A percentile compares a stretch with the other conserved stretches of the same genome.
phyloP scores from a whole-genome alignment of 176 grass and related monocot species.

The maize (Zea mays) region DNA sequence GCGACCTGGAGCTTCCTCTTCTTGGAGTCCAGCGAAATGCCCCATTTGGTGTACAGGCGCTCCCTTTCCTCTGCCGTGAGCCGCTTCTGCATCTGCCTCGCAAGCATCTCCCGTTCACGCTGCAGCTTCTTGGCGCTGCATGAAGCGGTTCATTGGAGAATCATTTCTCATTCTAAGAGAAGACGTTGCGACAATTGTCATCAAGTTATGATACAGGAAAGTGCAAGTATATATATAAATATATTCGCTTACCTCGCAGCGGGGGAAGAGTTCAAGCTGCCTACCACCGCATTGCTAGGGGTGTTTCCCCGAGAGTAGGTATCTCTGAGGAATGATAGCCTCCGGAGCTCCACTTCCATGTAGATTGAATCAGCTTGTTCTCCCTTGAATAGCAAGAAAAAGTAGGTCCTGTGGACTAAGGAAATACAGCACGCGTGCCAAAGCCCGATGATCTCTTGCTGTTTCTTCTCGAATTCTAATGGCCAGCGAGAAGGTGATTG shows the following conservation, averaged over 20 bases:
- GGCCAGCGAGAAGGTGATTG: conserved; percentile 78
- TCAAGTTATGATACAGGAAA: background rate
- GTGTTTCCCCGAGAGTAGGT: conserved; percentile 52
- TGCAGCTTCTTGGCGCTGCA: conserved; percentile 66
- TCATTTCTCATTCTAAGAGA: background rate
- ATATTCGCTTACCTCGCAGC: conserved; percentile 51
- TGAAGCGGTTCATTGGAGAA: background rate
- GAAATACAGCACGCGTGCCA: conserved; percentile 87
- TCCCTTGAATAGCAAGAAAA: conserved; percentile 93
- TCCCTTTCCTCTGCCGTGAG: conserved; percentile 60
- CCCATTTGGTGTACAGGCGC: conserved; percentile 80
- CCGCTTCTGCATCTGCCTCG: conserved; percentile 72
- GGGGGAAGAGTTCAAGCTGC: conserved; percentile 51
- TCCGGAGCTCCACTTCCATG: conserved; percentile 90
- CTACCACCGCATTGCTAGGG: conserved; percentile 39
- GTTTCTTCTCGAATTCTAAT: conserved; percentile 76
- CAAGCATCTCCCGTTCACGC: conserved; percentile 80
- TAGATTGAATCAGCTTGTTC: conserved; percentile 85
- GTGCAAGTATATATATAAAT: no score
- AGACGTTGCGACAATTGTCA: background rate
- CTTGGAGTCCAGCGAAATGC: conserved; percentile 72
- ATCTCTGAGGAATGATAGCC: conserved; percentile 71
- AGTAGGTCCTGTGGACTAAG: conserved; percentile 86
- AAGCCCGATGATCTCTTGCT: conserved; percentile 77
- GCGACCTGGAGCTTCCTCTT: conserved; percentile 79